A percentile compares a stretch with the other conserved stretches of the same genome.
Evolutionary conservation across 768 basidiomycete genomes (phyloP).

Genomic region (Mycena epipterygia): DNA sequence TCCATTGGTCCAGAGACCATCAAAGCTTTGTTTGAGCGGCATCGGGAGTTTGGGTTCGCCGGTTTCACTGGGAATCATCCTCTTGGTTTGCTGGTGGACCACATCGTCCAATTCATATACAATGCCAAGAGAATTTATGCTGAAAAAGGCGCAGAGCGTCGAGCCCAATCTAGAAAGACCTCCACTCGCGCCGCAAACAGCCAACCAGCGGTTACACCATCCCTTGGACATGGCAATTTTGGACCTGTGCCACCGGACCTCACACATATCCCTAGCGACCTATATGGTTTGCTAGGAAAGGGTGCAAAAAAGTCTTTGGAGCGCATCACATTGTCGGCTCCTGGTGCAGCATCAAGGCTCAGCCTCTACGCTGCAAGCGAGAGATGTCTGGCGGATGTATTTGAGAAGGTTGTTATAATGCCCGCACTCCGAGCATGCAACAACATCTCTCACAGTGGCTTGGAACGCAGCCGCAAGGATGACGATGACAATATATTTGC

Average conservation of each 20-base stretch:
- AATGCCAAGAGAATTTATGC: not conserved
- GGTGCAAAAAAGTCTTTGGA: not conserved
- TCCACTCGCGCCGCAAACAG: not conserved
- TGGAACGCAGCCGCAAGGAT: no score
- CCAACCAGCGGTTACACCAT: no score
- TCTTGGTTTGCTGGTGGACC: not conserved
- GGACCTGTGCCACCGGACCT: not conserved
- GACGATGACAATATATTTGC: not conserved
- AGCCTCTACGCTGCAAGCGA: slow-evolving; percentile 1
- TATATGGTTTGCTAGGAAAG: not conserved
- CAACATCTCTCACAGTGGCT: no score
- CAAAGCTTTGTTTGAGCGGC: slow-evolving; percentile 4
- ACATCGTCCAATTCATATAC: not conserved
- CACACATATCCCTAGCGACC: not conserved
- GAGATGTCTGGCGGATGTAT: not conserved
- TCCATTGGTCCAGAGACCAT: not conserved
- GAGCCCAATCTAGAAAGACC: not conserved
- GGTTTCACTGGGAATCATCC: not conserved
- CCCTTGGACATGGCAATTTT: not conserved
- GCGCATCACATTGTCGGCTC: not conserved
- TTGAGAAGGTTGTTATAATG: not conserved
- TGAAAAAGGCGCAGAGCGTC: not conserved
- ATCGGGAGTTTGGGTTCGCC: not conserved
- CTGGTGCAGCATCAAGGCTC: not conserved
- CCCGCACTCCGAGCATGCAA: not conserved